Evolutionary conservation across 169 alveolate genomes (phyloP), one percentile per base, ranked within the genome.

Genomic region (Hepatocystis sp.): DNA sequence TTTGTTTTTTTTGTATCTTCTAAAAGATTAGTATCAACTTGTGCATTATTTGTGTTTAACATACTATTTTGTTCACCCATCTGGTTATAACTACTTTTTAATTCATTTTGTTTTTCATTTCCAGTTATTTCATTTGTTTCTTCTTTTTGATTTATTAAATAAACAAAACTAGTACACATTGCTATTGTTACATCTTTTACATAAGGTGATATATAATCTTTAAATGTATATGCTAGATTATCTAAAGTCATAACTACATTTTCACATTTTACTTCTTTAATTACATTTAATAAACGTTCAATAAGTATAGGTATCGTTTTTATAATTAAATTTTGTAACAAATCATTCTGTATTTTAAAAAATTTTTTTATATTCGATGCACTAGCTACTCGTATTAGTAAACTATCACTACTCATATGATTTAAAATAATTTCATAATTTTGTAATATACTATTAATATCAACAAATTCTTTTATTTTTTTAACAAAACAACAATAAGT

Each of bases 171-270:
- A 2, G 86, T 40, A 30, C 86, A 71, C 15, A 71, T 11, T 7
- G 86, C 67, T 3, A 71, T 30, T n/a, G 58, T 64, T 8, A 71
- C 86, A 30, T 71, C 86, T 8, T 71, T 71, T 3, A 71, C 86
- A 36, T 71, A 71, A 4, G 86, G 86, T 2, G 86, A 56, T 40
- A 71, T 71, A 34, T 71, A 56, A 5, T 71, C 86, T 25, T 56
- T 71, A 47, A 40, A 71, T 8, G 71, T 71, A n/a, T 71, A 71
- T 4, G 86, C 86, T 40, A 71, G 58, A 30, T 56, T 71, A 46
- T 71, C 86, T 21, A 71, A n/a, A 1, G 86, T 71, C 86, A 71
- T 71, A 28, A 71, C 86, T n/a, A 71, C 44, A 61, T 71, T 56
- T 47, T 71, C 86, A 42, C 86, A 71, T 17, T 71, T 71, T 7